A percentile compares a stretch with the other conserved stretches of the same genome.
Evolutionary conservation across 1,284 basidiomycete species (phyloP).

Genomic region (Cystobasidium slooffiae): DNA sequence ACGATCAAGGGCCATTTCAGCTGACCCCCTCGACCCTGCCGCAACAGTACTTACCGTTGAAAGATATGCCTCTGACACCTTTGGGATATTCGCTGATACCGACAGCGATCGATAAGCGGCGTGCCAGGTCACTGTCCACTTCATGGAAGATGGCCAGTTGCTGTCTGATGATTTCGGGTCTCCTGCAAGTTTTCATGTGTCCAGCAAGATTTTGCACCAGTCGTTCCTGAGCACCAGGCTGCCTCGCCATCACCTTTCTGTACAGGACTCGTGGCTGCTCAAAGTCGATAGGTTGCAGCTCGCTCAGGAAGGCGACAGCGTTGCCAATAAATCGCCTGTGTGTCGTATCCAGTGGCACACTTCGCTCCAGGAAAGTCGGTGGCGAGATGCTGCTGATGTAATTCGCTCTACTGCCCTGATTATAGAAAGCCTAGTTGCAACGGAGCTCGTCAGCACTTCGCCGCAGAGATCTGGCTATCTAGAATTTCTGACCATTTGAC

Average conservation of each 20-base stretch:
- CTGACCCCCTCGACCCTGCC: neutral
- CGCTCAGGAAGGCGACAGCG: conserved; percentile 73
- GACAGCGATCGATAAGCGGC: conserved; percentile 74
- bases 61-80: conserved; percentile 37
- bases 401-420: conserved; percentile 81
- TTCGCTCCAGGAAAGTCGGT: conserved; percentile 63
- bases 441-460: conserved; percentile 54
- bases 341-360: conserved; percentile 56
- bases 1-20: conserved; percentile 31
- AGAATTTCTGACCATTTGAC: conserved; percentile 56
- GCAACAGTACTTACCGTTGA: conserved; percentile 38
- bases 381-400: conserved; percentile 78
- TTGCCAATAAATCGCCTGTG: conserved; percentile 78
- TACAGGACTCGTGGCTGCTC: conserved; percentile 84
- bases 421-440: conserved; percentile 68
- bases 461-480: neutral
- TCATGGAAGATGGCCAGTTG: conserved; percentile 78
- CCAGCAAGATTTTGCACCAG: conserved; percentile 76
- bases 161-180: conserved; percentile 64
- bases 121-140: conserved; percentile 71
- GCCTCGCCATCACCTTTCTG: conserved; percentile 73
- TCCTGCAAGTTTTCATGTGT: conserved; percentile 72
- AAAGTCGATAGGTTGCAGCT: conserved; percentile 85
- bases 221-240: conserved; percentile 64
- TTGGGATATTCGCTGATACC: conserved; percentile 58